These are phyloP conservation scores for Tetradesmus obliquus DNA, from an alignment of 139 green algal genomes.

Conservation along the genomic window DNA sequence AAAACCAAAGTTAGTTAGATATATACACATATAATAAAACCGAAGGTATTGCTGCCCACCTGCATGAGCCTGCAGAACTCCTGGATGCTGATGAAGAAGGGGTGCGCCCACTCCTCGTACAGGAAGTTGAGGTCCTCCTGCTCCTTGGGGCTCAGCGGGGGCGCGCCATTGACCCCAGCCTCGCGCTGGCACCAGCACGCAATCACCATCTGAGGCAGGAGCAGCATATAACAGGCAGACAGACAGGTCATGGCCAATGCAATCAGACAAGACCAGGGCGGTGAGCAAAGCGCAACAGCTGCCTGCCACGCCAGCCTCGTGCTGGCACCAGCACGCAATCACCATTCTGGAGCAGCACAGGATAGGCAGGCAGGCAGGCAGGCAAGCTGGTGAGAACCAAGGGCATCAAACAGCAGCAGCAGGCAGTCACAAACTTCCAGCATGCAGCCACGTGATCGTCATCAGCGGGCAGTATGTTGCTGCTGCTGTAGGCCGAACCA, in stretches of 20 bases:
- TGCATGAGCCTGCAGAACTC: slow-evolving; percentile 91
- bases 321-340: slow-evolving; percentile 94
- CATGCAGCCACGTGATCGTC: too few relatives aligned
- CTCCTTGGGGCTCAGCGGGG: slow-evolving; percentile 81
- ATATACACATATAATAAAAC: not conserved
- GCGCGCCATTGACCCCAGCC: slow-evolving; percentile 52
- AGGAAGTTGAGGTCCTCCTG: slow-evolving; percentile 89
- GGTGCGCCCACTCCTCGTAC: slow-evolving; percentile 97
- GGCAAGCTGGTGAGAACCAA: too few relatives aligned
- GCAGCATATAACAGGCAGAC: not conserved
- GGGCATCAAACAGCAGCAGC: too few relatives aligned
- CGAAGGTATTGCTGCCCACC: slow-evolving; percentile 51
- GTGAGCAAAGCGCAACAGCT: not conserved
- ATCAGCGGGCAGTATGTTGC: too few relatives aligned
- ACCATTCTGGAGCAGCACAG: slow-evolving; percentile 53
- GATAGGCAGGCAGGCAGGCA: not conserved
- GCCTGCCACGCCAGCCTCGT: slow-evolving; percentile 68
- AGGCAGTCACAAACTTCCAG: too few relatives aligned
- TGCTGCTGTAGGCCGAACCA: too few relatives aligned
- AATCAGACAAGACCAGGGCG: too few relatives aligned
- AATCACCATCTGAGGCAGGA: slow-evolving; percentile 63
- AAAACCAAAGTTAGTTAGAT: not conserved
- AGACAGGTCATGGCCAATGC: not conserved
- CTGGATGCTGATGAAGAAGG: slow-evolving; percentile 95
- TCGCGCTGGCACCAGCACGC: slow-evolving; percentile 97